Evolutionary conservation across 495 filamentous ascomycete species (phyloP), one percentile per base, ranked within the genome.

Genomic region (Rhypophila decipiens): DNA sequence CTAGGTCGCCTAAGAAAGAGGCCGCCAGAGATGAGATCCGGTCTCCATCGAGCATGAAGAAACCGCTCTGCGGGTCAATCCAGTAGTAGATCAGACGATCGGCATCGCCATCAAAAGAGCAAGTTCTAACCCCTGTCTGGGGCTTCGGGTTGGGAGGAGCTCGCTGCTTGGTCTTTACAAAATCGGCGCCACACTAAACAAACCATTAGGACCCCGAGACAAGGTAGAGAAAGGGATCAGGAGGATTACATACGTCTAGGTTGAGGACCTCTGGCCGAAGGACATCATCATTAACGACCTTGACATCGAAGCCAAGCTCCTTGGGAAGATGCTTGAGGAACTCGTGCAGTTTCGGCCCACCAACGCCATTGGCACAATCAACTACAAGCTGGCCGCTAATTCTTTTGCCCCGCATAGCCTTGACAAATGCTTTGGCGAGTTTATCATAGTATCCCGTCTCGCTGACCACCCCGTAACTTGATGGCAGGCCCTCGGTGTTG

Each of bases 41-140:
- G 65, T 98, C 93, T 53, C 93, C 93, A 60, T 98, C 93, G 5
- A 98, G 79, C 49, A 98, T 82, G 54, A 84, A 82, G 71, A 98
- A 98, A 27, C 78, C 77, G 45, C 76, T 82, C 51, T 90, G 83
- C 4, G 84, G 75, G 57, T 96, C 89, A 40, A 78, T 65, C 76
- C 91, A 97, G 70, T 96, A 98, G 75, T 95, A 98, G 42, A 98
- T 84, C 44, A 98, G 70, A 48, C 93, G 84, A 64, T 98, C 93
- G 9, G 93, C 94, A 63, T 98, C 93, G 41, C 93, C 93, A 51
- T 98, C 93, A 24, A 95, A 71, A 13, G 91, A 96, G 58, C 86
- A 88, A 68, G 83, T 90, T n/a, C 94, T 82, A 45, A 86, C 83
- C n/a, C 85, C 77, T 1, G 73, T 69, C 19, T 73, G 72, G 24